Base-by-base conservation (phyloP, 352 stramenopile genomes). In the Globisporangium emineosum region DNA sequence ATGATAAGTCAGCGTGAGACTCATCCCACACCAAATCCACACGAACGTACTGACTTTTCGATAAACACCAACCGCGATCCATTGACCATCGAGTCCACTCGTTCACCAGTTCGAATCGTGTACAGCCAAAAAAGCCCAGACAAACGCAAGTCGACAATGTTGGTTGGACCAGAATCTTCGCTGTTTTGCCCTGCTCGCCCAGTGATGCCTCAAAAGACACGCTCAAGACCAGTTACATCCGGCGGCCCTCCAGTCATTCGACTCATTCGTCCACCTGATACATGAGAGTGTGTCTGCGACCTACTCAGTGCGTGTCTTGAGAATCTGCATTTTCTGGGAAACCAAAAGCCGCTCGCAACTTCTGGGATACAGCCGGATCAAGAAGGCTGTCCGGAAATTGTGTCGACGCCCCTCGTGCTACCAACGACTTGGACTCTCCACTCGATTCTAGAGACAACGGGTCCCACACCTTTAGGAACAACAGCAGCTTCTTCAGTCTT, bases 401-500 rank as follows among this genome's bases (percentile, higher is more conserved):
- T 25, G 63, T 53, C 2, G 60, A 61, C n/a, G 64, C 56, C 19
- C 56, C 66, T 25, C 60, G 72, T 32, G 76, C 76, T 19, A 87
- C 49, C 19, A 42, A 52, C 25, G 78, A 85, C 12, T 69, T 49
- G 5, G 64, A 71, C 1, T 55, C 68, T 17, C 37, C 59, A 13
- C 35, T 64, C 19, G 56, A 40, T 17, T 77, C 49, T n/a, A 88
- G 61, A 0, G 67, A 55, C 12, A 53, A 33, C 47, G 76, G 65
- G 62, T 88, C 79, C 79, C 79, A 88, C 35, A 79, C 64, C 37
- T 78, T 78, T 52, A 88, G 49, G 49, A 88, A 88, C 45, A 85
- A 53, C 35, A 86, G 49, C n/a, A 88, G 51, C 59, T 81, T 83
- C 17, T 69, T 69, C 17, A 88, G 50, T 50, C 81, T 79, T 45